phyloP scores from a whole-genome alignment of 2,329 filamentous ascomycete species.

The Sporothrix phasma region DNA sequence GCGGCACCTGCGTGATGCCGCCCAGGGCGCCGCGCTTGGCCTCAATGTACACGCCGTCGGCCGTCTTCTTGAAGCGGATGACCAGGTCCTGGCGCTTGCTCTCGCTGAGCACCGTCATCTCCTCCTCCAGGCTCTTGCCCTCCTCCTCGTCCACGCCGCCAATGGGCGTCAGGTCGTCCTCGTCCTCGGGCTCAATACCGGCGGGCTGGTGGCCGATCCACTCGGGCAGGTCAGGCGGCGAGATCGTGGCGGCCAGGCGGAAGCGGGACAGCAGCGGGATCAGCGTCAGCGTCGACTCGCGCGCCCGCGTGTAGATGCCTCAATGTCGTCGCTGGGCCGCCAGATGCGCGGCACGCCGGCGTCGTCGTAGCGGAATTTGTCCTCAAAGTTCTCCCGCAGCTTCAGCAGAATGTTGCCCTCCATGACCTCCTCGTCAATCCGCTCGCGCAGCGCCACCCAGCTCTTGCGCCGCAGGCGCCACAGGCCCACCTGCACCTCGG shows the following conservation, averaged over 20 bases:
- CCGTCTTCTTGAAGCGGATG: constrained; percentile 94
- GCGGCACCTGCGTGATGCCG: constrained; percentile 82
- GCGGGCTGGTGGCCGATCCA: constrained; percentile 75
- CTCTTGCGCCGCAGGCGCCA: constrained; percentile 91
- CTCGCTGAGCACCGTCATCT: constrained; percentile 90
- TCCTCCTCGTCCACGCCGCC: constrained; percentile 92
- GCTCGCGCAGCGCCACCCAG: constrained; percentile 81
- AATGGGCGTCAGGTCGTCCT: constrained; percentile 81
- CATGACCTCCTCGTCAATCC: constrained; percentile 95
- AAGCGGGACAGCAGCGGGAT: constrained; percentile 86
- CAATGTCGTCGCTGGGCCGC: constrained; percentile 93
- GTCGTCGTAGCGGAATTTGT: constrained; percentile 98
- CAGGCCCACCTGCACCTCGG: constrained; percentile 83
- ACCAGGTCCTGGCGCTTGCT: constrained; percentile 84
- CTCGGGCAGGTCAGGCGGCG: constrained; percentile 67
- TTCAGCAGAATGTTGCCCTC: constrained; percentile 94
- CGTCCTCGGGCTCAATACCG: constrained; percentile 68
- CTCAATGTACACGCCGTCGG: constrained; percentile 95
- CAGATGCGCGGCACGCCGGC: constrained; percentile 90
- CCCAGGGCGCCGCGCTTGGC: constrained; percentile 95
- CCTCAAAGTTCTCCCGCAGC: constrained; percentile 95
- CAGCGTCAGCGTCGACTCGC: constrained; percentile 82
- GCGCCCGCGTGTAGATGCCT: constrained; percentile 83
- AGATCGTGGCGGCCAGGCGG: constrained; percentile 62
- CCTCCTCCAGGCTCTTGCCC: constrained; percentile 87